These are phyloP conservation scores for Alternaria angustiovoidea DNA, from an alignment of 2,329 filamentous ascomycete genomes.

Conservation along the genomic window DNA sequence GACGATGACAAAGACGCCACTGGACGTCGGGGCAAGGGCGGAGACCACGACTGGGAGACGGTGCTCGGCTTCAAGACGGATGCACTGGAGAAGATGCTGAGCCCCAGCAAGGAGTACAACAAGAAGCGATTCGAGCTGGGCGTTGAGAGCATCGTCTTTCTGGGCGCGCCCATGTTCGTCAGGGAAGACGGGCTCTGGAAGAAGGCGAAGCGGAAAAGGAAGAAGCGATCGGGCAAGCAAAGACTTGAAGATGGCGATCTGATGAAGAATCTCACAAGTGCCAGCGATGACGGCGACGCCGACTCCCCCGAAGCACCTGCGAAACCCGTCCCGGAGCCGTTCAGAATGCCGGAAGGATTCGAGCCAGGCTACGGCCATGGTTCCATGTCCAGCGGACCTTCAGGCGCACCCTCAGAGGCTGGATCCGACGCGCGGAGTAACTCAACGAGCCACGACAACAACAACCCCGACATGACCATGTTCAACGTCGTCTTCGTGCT, in stretches of 20 bases:
- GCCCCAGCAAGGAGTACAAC: slow-evolving; percentile 48
- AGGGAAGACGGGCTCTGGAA: slow-evolving; percentile 52
- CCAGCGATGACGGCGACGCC: slow-evolving; percentile 23
- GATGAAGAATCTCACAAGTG: slow-evolving; percentile 24
- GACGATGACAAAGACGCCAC: slow-evolving; percentile 16
- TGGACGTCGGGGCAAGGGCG: slow-evolving; percentile 30
- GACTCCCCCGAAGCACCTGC: slow-evolving; percentile 16
- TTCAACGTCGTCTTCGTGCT: slow-evolving; percentile 96
- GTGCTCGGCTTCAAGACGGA: slow-evolving; percentile 52
- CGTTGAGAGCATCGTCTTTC: slow-evolving; percentile 51
- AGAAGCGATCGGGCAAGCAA: slow-evolving; percentile 35
- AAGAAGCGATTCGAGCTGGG: slow-evolving; percentile 53
- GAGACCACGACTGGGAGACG: slow-evolving; percentile 49
- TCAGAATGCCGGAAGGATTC: slow-evolving; percentile 48
- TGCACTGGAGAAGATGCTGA: slow-evolving; percentile 52
- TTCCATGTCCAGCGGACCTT: slow-evolving; percentile 37
- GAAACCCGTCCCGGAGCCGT: slow-evolving; percentile 30
- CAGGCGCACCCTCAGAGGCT: slow-evolving; percentile 43
- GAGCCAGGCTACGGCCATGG: slow-evolving; percentile 53
- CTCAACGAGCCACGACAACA: slow-evolving; percentile 58
- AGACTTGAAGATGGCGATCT: slow-evolving; percentile 31
- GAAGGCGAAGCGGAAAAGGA: slow-evolving; percentile 45
- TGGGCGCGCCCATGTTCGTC: slow-evolving; percentile 55
- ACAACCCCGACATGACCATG: slow-evolving; percentile 83
- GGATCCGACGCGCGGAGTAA: slow-evolving; percentile 52